Conservation (phyloP, 768 basidiomycete species). For the Mycena metata region DNA sequence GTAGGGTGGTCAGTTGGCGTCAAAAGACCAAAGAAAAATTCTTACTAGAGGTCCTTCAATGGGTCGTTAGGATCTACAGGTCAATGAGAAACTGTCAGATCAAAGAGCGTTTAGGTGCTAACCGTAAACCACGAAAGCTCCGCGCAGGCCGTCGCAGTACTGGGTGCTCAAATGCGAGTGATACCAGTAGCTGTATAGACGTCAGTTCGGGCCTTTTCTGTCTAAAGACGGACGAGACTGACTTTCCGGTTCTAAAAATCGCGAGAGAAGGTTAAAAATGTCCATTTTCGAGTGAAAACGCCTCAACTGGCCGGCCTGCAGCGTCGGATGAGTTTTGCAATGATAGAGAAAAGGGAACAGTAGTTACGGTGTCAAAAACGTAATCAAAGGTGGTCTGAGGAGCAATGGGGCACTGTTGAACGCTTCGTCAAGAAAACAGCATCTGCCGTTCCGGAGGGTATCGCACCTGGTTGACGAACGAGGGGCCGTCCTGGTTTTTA, state of each 20-base stretch:
- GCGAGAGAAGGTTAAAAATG: too few relatives aligned
- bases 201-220: conserved; percentile 27
- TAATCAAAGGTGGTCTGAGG: conserved; percentile 56
- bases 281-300: too few relatives aligned
- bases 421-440: conserved; percentile 54
- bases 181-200: conserved; percentile 53
- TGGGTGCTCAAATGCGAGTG: conserved; percentile 63
- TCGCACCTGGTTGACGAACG: conserved; percentile 29
- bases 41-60: conserved; percentile 47
- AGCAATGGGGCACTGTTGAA: conserved; percentile 57
- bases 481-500: too few relatives aligned
- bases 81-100: neutral
- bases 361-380: conserved; percentile 44
- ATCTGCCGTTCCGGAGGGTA: neutral
- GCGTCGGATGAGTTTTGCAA: too few relatives aligned
- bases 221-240: neutral
- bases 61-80: conserved; percentile 55
- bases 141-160: conserved; percentile 63
- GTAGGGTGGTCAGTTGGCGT: neutral
- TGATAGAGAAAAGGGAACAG: too few relatives aligned
- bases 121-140: conserved; percentile 36
- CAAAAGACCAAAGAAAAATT: neutral
- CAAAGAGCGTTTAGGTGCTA: neutral
- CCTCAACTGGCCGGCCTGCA: conserved; percentile 42
- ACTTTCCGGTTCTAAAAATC: conserved; percentile 45